A percentile compares a stretch with the other conserved stretches of the same genome.
phyloP scores from a whole-genome alignment of 2,329 filamentous ascomycete species.

The Colletotrichum trifolii region DNA sequence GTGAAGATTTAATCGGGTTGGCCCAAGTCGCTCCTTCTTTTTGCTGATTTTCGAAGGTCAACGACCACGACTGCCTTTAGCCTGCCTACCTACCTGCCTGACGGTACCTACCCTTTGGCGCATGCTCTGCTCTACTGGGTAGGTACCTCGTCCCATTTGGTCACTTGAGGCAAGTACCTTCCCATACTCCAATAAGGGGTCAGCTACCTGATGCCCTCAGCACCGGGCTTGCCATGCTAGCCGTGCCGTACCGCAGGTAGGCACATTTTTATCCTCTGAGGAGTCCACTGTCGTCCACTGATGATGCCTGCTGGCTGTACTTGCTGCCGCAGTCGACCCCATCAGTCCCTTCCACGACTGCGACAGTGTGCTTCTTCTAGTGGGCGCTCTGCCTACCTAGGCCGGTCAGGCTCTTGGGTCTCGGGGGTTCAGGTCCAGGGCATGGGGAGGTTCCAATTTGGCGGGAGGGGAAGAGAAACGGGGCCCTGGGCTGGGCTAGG shows the following conservation, averaged over 20 bases:
- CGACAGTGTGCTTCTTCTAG: slow-evolving; percentile 1
- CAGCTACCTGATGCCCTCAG: too few relatives aligned
- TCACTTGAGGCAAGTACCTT: too few relatives aligned
- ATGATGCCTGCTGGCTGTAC: slow-evolving; percentile 29
- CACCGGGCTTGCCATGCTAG: too few relatives aligned
- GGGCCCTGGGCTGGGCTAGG: slow-evolving; percentile 32
- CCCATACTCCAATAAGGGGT: too few relatives aligned
- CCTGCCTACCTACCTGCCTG: slow-evolving; percentile 5
- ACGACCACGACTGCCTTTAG: background rate
- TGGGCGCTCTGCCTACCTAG: slow-evolving; percentile 3
- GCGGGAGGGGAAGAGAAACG: slow-evolving; percentile 31
- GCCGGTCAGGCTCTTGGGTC: slow-evolving; percentile 32
- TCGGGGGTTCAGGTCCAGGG: slow-evolving; percentile 28
- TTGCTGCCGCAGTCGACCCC: slow-evolving; percentile 27
- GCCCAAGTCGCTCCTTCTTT: slow-evolving; percentile 23
- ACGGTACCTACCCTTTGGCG: too few relatives aligned
- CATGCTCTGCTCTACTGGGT: too few relatives aligned
- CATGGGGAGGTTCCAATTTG: slow-evolving; percentile 34
- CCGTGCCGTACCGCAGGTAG: slow-evolving; percentile 8
- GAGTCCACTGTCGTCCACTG: background rate
- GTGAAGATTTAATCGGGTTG: slow-evolving; percentile 37
- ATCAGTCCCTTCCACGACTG: slow-evolving; percentile 24
- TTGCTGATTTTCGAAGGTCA: slow-evolving; percentile 28
- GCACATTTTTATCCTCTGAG: background rate
- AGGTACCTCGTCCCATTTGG: too few relatives aligned